A percentile compares a stretch with the other conserved stretches of the same genome.
Evolutionary conservation across 2,329 filamentous ascomycete genomes (phyloP).

Genomic region (Claviceps humidiphila): DNA sequence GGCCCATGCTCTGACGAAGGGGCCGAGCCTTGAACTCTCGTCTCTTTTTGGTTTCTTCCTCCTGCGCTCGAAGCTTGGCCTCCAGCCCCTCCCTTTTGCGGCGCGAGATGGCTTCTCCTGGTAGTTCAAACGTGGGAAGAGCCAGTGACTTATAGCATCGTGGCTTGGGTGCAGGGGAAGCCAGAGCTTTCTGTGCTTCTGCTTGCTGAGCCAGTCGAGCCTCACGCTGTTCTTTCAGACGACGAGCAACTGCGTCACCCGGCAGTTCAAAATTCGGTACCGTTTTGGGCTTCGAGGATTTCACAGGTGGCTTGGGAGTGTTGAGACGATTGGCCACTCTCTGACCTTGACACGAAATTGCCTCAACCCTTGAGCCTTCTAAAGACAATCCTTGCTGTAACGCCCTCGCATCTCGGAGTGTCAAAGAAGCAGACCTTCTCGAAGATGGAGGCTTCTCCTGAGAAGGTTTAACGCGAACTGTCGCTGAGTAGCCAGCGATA

Average conservation of each 20-base stretch:
- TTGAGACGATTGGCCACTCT: constrained; percentile 7
- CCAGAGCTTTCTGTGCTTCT: constrained; percentile 19
- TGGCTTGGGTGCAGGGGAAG: constrained; percentile 27
- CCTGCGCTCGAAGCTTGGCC: constrained; percentile 39
- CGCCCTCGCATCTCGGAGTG: constrained; percentile 18
- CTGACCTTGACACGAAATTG: constrained; percentile 10
- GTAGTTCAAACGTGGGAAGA: constrained; percentile 46
- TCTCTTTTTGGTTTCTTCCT: constrained; percentile 45
- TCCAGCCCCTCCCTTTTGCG: constrained; percentile 43
- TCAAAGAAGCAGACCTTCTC: constrained; percentile 29
- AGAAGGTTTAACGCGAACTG: constrained; percentile 28
- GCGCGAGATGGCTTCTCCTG: constrained; percentile 46
- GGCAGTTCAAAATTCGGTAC: constrained; percentile 47
- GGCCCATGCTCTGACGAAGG: constrained; percentile 30
- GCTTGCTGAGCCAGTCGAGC: constrained; percentile 31
- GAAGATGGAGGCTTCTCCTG: constrained; percentile 23
- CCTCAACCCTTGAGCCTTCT: constrained; percentile 7
- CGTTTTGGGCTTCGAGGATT: constrained; percentile 41
- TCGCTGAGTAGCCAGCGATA: constrained; percentile 22
- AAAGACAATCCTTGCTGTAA: constrained; percentile 7
- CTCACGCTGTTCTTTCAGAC: constrained; percentile 45
- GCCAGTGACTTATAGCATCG: constrained; percentile 40
- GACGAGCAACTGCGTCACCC: constrained; percentile 45
- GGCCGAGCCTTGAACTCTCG: constrained; percentile 53
- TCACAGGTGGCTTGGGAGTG: constrained; percentile 30